A percentile compares a stretch with the other conserved stretches of the same genome.
phyloP scores from a whole-genome alignment of 352 stramenopile genomes.

The Globisporangium nodosum region DNA sequence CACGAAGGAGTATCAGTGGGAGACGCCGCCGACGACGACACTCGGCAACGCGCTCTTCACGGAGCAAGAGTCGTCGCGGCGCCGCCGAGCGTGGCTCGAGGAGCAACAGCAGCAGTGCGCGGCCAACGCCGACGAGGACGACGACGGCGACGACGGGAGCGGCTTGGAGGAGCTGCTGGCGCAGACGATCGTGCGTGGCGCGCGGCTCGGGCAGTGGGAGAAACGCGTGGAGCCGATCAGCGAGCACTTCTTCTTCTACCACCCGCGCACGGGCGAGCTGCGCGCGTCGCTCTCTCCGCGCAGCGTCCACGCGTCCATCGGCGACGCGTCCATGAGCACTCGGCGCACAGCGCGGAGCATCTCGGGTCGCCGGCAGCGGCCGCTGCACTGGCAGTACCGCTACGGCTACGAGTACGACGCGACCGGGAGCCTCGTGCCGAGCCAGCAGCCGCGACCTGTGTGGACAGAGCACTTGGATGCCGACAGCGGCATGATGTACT shows the following conservation, averaged over 20 bases:
- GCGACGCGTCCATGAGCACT: slow-evolving; percentile 15
- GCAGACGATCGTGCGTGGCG: slow-evolving; percentile 19
- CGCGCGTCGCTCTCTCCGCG: slow-evolving; percentile 54
- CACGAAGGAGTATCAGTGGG: slow-evolving; percentile 77
- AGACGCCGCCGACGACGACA: slow-evolving; percentile 36
- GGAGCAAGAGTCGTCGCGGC: slow-evolving; percentile 34
- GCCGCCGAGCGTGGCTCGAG: slow-evolving; percentile 38
- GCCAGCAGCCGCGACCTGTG: slow-evolving; percentile 29
- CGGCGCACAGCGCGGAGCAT: slow-evolving; percentile 24
- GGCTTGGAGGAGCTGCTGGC: slow-evolving; percentile 28
- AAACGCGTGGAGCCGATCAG: slow-evolving; percentile 54
- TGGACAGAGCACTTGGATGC: slow-evolving; percentile 63
- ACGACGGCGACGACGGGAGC: slow-evolving; percentile 1
- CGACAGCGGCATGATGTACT: slow-evolving; percentile 44
- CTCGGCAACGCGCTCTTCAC: slow-evolving; percentile 30
- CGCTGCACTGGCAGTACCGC: slow-evolving; percentile 68
- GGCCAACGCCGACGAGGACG: background rate
- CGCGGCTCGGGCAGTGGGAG: slow-evolving; percentile 54
- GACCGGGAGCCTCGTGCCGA: slow-evolving; percentile 26
- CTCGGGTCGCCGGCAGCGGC: slow-evolving; percentile 10
- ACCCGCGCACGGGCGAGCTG: slow-evolving; percentile 37
- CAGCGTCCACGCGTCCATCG: slow-evolving; percentile 34
- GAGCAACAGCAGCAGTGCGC: slow-evolving; percentile 19
- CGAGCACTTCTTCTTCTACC: slow-evolving; percentile 66
- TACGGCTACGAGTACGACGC: slow-evolving; percentile 65